These are phyloP conservation scores for Ophiorrhiza pumila DNA, from an alignment of 257 asterid species.

Conservation along the genomic window DNA sequence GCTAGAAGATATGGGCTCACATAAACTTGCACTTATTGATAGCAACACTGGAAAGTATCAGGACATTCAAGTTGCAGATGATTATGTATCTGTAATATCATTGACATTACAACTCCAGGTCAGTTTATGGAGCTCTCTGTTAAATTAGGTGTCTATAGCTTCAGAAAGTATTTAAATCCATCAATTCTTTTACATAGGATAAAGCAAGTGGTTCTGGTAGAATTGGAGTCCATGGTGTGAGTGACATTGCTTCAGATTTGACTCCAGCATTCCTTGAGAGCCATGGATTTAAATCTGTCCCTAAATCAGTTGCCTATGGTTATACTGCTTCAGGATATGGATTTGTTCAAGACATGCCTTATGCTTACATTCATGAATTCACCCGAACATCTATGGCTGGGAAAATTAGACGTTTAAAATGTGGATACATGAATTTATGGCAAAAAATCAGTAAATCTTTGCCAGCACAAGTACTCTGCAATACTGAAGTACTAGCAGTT, in stretches of 20 bases:
- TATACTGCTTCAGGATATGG: constrained; percentile 91
- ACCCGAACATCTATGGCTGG: constrained; percentile 85
- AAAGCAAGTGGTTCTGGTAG: constrained; percentile 63
- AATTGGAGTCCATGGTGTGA: constrained; percentile 64
- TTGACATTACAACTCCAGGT: constrained; percentile 82
- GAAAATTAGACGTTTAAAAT: constrained; percentile 72
- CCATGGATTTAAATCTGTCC: constrained; percentile 52
- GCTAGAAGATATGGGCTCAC: constrained; percentile 69
- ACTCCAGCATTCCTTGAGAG: constrained; percentile 62
- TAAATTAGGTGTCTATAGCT: background rate
- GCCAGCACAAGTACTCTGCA: constrained; percentile 55
- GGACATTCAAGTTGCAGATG: constrained; percentile 72
- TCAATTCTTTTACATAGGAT: constrained; percentile 42
- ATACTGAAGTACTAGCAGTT: constrained; percentile 55
- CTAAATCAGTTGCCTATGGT: constrained; percentile 77
- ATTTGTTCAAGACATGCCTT: constrained; percentile 76
- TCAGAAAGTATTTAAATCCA: background rate
- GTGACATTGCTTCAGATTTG: constrained; percentile 54
- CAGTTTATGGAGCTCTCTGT: constrained; percentile 9
- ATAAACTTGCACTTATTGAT: constrained; percentile 65
- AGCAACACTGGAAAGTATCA: constrained; percentile 61
- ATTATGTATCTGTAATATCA: constrained; percentile 68
- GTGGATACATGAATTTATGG: constrained; percentile 78
- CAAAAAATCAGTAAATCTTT: constrained; percentile 48
- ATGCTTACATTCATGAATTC: constrained; percentile 76